Evolutionary conservation across 768 basidiomycete genomes (phyloP), one percentile per base, ranked within the genome.

Genomic region (Boletus subparvulus): DNA sequence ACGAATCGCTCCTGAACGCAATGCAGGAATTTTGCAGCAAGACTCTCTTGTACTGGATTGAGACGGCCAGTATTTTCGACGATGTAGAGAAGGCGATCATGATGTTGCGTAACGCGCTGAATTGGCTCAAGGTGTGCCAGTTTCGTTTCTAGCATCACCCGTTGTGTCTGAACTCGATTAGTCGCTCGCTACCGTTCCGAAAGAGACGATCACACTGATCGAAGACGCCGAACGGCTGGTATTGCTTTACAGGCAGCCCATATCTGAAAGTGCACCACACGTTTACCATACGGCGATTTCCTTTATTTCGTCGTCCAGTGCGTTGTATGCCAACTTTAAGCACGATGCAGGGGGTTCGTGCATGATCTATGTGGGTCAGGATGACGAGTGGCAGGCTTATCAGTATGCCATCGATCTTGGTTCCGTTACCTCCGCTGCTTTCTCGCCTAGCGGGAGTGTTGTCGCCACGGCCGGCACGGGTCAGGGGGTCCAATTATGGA

Each of bases 401-500:
- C 61, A 48, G 13, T 50, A 55, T 30, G 46, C 46, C 13, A 33
- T 63, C n/a, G 44, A 47, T 35, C 33, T 60, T 14, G 36, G 40
- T 12, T 17, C 51, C 6, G 45, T 62, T 11, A 19, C 39, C 21
- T 62, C 64, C 8, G 52, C 60, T 21, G 55, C 30, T 13, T 62
- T 60, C 61, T 64, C 57, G 28, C 62, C 56, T 17, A 54, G 37
- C 16, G 57, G 64, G 12, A 26, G 37, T 16, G 16, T 52, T 3
- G 33, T 55, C 26, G 64, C 59, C 4, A 60, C 64, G 8, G 57
- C 56, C 4, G 55, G 43, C 12, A 37, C 8, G n/a, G 39, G 54
- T 11, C 50, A 64, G 19, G 55, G 57, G 1, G 57, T 65, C 32
- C 64, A 55, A 14, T 3, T 65, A 13, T 65, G 64, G 64, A 60